These are phyloP conservation scores for Mycena galopus DNA, from an alignment of 768 basidiomycete genomes.

Conservation along the genomic window DNA sequence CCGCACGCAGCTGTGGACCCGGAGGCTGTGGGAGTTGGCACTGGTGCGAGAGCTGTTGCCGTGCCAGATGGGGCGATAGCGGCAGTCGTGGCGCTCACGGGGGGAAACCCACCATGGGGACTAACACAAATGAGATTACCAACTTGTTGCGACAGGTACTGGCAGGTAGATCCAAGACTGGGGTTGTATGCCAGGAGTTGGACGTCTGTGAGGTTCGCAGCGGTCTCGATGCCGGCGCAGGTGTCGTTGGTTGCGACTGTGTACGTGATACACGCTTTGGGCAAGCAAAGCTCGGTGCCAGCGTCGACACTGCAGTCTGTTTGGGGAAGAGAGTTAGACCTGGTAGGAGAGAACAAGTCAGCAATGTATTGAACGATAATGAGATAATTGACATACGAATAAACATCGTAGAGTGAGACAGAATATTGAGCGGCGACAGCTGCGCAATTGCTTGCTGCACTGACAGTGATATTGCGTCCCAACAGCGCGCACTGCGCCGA, in stretches of 20 bases:
- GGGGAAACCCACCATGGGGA: constrained; percentile 39
- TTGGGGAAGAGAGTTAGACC: constrained; percentile 34
- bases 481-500: constrained; percentile 4
- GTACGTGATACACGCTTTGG: constrained; percentile 38
- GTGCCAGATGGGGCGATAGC: constrained; percentile 31
- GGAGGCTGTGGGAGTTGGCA: too few species aligned
- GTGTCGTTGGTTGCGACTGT: constrained; percentile 38
- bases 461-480: neutral
- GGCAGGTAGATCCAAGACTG: constrained; percentile 34
- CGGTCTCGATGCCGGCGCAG: constrained; percentile 29
- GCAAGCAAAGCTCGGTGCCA: constrained; percentile 33
- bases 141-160: constrained; percentile 29
- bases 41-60: constrained; percentile 21
- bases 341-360: constrained; percentile 21
- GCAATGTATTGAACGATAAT: neutral
- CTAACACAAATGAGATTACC: constrained; percentile 30
- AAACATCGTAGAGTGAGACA: too few species aligned
- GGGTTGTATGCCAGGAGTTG: constrained; percentile 38
- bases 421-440: neutral
- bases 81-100: neutral
- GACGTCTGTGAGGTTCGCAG: constrained; percentile 10
- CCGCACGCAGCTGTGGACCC: too few species aligned
- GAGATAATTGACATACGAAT: too few species aligned
- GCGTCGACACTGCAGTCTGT: constrained; percentile 29
- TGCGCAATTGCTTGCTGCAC: constrained; percentile 1